phyloP scores from a whole-genome alignment of 139 green algal genomes.

The Pycnococcus provasolii region DNA sequence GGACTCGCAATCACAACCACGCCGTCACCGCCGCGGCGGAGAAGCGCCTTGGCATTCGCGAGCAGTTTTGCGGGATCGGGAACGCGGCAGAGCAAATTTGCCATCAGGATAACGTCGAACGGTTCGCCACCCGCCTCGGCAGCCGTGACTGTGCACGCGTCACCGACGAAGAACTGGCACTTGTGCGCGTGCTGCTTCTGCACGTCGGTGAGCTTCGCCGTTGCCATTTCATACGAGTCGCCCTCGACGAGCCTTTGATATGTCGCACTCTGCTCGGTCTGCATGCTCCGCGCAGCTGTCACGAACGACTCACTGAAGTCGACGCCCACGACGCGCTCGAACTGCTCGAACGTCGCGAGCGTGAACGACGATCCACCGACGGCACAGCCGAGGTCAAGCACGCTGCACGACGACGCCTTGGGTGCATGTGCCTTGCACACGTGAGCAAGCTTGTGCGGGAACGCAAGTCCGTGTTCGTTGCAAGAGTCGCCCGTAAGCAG shows the following conservation, averaged over 20 bases:
- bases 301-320: neutral
- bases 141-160: constrained; percentile 42
- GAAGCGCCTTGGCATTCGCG: constrained; percentile 26
- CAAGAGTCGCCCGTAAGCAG: constrained; percentile 14
- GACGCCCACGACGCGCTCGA: neutral
- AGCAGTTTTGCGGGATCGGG: constrained; percentile 49
- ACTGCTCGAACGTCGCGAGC: neutral
- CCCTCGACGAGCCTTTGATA: constrained; percentile 50
- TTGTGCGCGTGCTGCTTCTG: constrained; percentile 28
- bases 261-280: constrained; percentile 34
- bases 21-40: constrained; percentile 47
- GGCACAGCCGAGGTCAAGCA: constrained; percentile 11
- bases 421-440: neutral
- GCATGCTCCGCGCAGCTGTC: constrained; percentile 29
- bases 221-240: constrained; percentile 17
- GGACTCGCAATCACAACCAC: constrained; percentile 46
- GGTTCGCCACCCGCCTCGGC: constrained; percentile 12
- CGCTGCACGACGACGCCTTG: neutral
- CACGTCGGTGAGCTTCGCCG: constrained; percentile 29
- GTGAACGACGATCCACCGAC: neutral
- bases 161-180: constrained; percentile 32
- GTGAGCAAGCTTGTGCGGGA: neutral
- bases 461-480: neutral
- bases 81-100: constrained; percentile 60
- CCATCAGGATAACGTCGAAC: constrained; percentile 57